These are phyloP conservation scores for Blastomyces emzantsi DNA, from an alignment of 2,329 filamentous ascomycete species.

Conservation along the genomic window DNA sequence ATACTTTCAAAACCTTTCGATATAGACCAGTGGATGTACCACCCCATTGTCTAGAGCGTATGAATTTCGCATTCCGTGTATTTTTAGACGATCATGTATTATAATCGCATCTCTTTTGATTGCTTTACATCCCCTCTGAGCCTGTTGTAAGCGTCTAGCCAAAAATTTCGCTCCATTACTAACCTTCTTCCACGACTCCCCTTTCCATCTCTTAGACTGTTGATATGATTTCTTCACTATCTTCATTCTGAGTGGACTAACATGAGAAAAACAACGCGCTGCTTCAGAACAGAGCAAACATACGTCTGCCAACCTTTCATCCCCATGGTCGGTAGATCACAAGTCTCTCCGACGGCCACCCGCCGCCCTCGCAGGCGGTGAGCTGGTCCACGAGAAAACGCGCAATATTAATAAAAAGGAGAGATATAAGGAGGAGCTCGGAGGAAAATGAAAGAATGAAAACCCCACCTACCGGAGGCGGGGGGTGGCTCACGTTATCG, in stretches of 20 bases:
- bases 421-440: slow-evolving; percentile 22
- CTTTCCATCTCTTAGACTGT: slow-evolving; percentile 17
- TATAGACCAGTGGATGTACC: not conserved
- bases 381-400: slow-evolving; percentile 24
- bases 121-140: not conserved
- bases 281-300: slow-evolving; percentile 43
- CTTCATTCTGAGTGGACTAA: slow-evolving; percentile 3
- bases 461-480: not conserved
- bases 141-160: not conserved
- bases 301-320: slow-evolving; percentile 40
- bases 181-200: slow-evolving; percentile 10
- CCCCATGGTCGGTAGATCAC: slow-evolving; percentile 44
- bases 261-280: slow-evolving; percentile 33
- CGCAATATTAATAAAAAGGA: slow-evolving; percentile 41
- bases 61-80: slow-evolving; percentile 2
- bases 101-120: slow-evolving; percentile 7
- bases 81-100: slow-evolving; percentile 11
- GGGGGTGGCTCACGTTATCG: not conserved
- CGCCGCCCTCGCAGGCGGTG: not conserved
- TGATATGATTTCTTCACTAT: slow-evolving; percentile 10
- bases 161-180: not conserved
- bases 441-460: slow-evolving; percentile 11
- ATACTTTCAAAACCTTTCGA: not conserved
- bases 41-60: not conserved
- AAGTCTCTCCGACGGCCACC: slow-evolving; percentile 30